These are phyloP conservation scores for Trichoderma hamatum DNA, from an alignment of 2,329 filamentous ascomycete genomes.

Conservation along the genomic window DNA sequence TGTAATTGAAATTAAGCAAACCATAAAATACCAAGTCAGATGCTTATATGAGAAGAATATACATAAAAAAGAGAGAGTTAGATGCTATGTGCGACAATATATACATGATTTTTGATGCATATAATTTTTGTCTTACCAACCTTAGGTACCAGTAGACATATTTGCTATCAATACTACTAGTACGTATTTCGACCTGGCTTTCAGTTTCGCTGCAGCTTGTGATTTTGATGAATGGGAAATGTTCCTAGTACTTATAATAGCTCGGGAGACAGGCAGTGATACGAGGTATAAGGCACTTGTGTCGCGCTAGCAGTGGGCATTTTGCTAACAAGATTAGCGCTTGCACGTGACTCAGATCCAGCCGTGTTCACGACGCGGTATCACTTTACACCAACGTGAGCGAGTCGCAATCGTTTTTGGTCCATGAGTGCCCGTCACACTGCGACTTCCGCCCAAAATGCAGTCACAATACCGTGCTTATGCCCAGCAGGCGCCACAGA, in stretches of 20 bases:
- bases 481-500: slow-evolving; percentile 54
- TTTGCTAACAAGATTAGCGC: neutral
- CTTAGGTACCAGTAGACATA: too few species aligned
- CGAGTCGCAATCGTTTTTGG: neutral
- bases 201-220: neutral
- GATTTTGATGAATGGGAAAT: neutral
- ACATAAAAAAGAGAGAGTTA: too few species aligned
- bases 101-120: too few species aligned
- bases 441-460: slow-evolving; percentile 41
- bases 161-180: too few species aligned
- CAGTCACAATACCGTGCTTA: slow-evolving; percentile 57
- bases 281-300: neutral
- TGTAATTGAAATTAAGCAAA: neutral
- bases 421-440: neutral
- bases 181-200: neutral
- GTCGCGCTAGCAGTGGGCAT: neutral
- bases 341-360: slow-evolving; percentile 6
- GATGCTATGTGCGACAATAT: too few species aligned
- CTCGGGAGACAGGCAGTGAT: neutral
- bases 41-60: too few species aligned
- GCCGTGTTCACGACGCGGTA: slow-evolving; percentile 16
- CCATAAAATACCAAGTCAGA: neutral
- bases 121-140: too few species aligned
- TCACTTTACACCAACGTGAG: slow-evolving; percentile 12
- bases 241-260: neutral